Conservation (phyloP, 2,329 filamentous ascomycete genomes). For the Coniella vitis region DNA sequence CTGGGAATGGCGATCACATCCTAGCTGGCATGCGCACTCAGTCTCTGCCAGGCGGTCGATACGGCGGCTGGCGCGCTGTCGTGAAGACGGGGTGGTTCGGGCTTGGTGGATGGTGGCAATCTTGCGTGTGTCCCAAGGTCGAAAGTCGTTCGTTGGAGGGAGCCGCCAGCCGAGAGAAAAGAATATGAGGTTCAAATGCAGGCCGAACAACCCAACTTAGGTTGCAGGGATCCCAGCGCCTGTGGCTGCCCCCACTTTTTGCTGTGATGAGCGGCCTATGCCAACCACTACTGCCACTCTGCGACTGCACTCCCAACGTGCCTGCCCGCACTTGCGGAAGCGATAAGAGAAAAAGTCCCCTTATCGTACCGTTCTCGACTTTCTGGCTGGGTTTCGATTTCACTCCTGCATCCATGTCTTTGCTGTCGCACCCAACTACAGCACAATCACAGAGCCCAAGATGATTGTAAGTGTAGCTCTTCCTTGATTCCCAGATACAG, state of each 20-base stretch:
- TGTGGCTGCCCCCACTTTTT: not conserved
- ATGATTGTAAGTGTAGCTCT: constrained; percentile 28
- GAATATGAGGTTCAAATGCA: constrained; percentile 6
- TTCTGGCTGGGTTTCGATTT: not conserved
- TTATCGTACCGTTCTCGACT: not conserved
- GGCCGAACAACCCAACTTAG: too few species aligned
- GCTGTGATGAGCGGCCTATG: not conserved
- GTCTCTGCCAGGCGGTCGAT: not conserved
- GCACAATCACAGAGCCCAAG: constrained; percentile 18
- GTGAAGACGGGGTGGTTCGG: not conserved
- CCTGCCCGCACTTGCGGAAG: not conserved
- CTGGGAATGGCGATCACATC: constrained; percentile 11
- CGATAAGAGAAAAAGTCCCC: constrained; percentile 2
- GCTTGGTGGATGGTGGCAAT: not conserved
- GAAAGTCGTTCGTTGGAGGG: not conserved
- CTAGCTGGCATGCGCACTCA: constrained; percentile 8
- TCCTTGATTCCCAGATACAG: not conserved
- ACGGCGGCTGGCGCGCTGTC: constrained; percentile 1
- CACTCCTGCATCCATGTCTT: not conserved
- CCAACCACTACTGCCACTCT: too few species aligned
- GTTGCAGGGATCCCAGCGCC: constrained; percentile 3
- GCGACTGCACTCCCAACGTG: too few species aligned
- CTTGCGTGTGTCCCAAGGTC: not conserved
- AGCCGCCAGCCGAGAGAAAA: not conserved
- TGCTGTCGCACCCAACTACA: not conserved